phyloP scores from a whole-genome alignment of 2,329 filamentous ascomycete species.

The Lecanicillium sp. region DNA sequence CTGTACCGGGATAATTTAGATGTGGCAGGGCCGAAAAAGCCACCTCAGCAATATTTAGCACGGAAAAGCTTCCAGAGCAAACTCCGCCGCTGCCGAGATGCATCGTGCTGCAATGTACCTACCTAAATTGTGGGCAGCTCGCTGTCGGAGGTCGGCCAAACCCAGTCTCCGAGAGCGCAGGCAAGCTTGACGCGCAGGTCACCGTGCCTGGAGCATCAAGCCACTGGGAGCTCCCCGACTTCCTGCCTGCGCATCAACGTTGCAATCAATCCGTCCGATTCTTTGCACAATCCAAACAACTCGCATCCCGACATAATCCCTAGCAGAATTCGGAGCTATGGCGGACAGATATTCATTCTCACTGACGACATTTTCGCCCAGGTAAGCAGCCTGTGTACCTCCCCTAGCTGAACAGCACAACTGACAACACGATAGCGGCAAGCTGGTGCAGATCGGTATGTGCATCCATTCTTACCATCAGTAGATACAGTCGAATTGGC shows the following conservation, averaged over 20 bases:
- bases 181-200: conserved; percentile 11
- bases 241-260: conserved; percentile 8
- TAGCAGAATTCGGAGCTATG: conserved; percentile 51
- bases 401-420: conserved; percentile 19
- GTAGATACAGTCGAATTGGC: no score
- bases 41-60: conserved; percentile 7
- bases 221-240: conserved; percentile 4
- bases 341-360: conserved; percentile 99
- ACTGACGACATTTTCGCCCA: conserved; percentile 97
- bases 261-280: conserved; percentile 7
- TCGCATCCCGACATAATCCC: conserved; percentile 5
- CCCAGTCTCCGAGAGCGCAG: conserved; percentile 3
- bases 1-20: no score
- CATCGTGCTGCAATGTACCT: no score
- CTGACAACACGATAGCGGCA: conserved; percentile 63
- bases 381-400: conserved; percentile 51
- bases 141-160: conserved; percentile 7
- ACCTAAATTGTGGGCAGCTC: no score
- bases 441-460: conserved; percentile 92
- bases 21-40: conserved; percentile 3
- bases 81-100: not conserved
- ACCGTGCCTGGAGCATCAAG: conserved; percentile 10
- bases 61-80: not conserved
- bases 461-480: conserved; percentile 4
- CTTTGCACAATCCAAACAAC: no score